Evolutionary conservation across 345 rosid genomes (phyloP).

Genomic region (Eucalyptus rudis): DNA sequence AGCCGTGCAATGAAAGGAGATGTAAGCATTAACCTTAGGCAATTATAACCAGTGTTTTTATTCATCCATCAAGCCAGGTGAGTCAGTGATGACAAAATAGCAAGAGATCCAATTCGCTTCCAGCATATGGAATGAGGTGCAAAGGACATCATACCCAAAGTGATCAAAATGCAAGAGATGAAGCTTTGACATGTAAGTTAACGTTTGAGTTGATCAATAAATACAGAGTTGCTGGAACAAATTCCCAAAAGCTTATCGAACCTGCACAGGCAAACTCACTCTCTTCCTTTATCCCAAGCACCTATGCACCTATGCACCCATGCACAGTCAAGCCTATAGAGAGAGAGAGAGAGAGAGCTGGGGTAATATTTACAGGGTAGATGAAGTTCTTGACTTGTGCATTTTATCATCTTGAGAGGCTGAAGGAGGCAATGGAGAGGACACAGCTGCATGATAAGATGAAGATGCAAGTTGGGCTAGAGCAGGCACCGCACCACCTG

Average conservation of each 20-base stretch:
- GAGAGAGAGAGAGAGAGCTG: neutral
- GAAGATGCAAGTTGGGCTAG: constrained; percentile 79
- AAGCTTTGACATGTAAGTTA: neutral
- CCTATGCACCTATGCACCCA: neutral
- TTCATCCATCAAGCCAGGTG: neutral
- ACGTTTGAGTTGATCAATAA: neutral
- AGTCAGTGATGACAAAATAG: neutral
- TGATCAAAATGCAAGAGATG: neutral
- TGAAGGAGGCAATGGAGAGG: constrained; percentile 17
- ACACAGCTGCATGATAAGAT: constrained; percentile 55
- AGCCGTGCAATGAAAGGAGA: neutral
- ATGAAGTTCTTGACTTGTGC: constrained; percentile 39
- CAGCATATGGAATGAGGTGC: neutral
- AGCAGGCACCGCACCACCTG: constrained; percentile 87
- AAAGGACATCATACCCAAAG: neutral
- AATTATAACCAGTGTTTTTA: neutral
- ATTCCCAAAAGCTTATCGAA: neutral
- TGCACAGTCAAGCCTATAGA: neutral
- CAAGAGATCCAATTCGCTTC: neutral
- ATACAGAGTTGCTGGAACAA: neutral
- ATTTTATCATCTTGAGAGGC: constrained; percentile 35
- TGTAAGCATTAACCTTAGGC: neutral
- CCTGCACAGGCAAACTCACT: neutral
- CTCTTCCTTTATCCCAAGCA: neutral
- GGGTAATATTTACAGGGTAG: constrained; percentile 19